Percentiles rank a stretch among this genome's conserved stretches.
Conservation (phyloP, 2,329 filamentous ascomycete species). For the Aspergillus sp. region DNA sequence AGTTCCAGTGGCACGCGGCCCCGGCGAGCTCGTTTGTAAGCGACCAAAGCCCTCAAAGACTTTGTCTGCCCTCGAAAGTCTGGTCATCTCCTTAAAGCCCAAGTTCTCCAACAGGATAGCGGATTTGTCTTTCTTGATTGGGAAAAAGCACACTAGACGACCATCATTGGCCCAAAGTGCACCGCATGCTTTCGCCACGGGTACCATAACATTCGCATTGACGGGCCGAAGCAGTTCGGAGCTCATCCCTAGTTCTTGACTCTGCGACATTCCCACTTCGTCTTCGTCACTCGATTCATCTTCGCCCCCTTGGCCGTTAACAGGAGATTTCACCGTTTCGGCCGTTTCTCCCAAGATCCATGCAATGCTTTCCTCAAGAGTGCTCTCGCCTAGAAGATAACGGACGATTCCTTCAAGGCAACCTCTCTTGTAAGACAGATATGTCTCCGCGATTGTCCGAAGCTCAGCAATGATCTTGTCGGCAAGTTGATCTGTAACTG, state of each 20-base stretch:
- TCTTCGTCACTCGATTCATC: constrained; percentile 85
- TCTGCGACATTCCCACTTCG: constrained; percentile 51
- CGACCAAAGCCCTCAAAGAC: constrained; percentile 65
- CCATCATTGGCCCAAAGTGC: constrained; percentile 58
- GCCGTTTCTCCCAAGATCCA: constrained; percentile 58
- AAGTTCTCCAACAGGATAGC: constrained; percentile 49
- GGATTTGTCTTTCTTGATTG: constrained; percentile 50
- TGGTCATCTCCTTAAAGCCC: constrained; percentile 49
- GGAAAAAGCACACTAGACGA: constrained; percentile 58
- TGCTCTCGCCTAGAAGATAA: constrained; percentile 59
- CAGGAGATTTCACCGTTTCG: constrained; percentile 42
- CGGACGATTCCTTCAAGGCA: constrained; percentile 62
- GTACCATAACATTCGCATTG: constrained; percentile 63
- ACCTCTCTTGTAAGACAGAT: constrained; percentile 51
- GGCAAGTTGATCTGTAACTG: constrained; percentile 52
- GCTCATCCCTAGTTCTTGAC: constrained; percentile 46
- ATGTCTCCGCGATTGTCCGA: constrained; percentile 54
- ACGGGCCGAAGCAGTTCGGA: constrained; percentile 52
- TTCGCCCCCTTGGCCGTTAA: constrained; percentile 49
- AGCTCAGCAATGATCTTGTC: constrained; percentile 51
- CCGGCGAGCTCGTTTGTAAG: constrained; percentile 51
- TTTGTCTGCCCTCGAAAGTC: constrained; percentile 47
- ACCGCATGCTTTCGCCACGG: constrained; percentile 58
- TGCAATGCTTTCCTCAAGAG: constrained; percentile 55
- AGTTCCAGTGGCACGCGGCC: constrained; percentile 41